Conservation (phyloP, 371 early-diverging fungal genomes). For the Syncephalastrum monosporum region DNA sequence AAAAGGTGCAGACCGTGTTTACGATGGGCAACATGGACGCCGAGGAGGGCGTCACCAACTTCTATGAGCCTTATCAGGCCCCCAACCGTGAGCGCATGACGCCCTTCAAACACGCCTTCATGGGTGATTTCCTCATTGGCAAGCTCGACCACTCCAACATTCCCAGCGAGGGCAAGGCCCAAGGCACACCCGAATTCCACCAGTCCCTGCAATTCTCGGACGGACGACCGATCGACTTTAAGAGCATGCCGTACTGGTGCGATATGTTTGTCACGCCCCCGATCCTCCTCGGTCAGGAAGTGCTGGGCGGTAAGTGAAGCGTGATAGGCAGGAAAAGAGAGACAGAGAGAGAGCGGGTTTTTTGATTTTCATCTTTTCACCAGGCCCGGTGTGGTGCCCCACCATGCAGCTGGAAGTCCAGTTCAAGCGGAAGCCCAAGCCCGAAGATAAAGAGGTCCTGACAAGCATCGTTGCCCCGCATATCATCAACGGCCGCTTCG, state of each 20-base stretch:
- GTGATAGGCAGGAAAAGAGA: too few relatives aligned
- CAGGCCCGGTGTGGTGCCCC: constrained; percentile 38
- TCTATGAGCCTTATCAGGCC: constrained; percentile 18
- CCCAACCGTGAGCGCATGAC: constrained; percentile 19
- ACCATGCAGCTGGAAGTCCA: constrained; percentile 50
- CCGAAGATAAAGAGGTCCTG: constrained; percentile 20
- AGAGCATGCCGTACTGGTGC: constrained; percentile 42
- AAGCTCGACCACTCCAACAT: constrained; percentile 8
- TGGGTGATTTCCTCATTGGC: constrained; percentile 25
- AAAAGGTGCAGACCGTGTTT: constrained; percentile 32
- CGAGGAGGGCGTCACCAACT: constrained; percentile 32
- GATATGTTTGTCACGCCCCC: constrained; percentile 49
- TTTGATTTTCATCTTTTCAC: too few relatives aligned
- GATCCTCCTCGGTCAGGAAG: constrained; percentile 23
- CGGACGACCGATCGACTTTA: constrained; percentile 36
- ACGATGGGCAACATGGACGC: constrained; percentile 46
- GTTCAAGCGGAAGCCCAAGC: constrained; percentile 35
- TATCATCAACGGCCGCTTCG: constrained; percentile 42
- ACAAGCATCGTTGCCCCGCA: constrained; percentile 35
- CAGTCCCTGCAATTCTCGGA: constrained; percentile 35
- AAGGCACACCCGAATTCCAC: constrained; percentile 24
- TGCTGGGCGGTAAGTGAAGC: constrained; percentile 15
- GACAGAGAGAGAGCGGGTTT: too few relatives aligned
- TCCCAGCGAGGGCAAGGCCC: constrained; percentile 16
- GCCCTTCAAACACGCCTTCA: constrained; percentile 27